Base-by-base conservation (phyloP, 106 monocot species). In the Hemerocallis citrina region DNA sequence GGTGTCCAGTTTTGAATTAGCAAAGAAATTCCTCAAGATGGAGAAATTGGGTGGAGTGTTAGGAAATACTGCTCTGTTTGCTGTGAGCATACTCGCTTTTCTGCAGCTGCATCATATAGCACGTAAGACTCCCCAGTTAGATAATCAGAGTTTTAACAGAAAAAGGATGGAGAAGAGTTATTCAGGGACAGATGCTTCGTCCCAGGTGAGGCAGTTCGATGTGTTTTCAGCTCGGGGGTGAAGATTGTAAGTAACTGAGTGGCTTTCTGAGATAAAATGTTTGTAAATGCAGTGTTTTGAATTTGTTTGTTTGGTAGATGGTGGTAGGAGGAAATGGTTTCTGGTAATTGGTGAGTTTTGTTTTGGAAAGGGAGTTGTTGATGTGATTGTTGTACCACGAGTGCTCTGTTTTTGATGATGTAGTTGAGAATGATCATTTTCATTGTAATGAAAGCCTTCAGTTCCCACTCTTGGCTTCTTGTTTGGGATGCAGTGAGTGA, bases 51-150 rank as follows among this genome's bases (percentile, higher is more conserved):
- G 77, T 12, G 57, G 86, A 45, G 57, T 78, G 12, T 57, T 88
- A 39, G 87, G 91, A 17, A 96, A 85, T 65, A 84, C 96, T 36
- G 61, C 96, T 36, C 23, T 91, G 29, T 87, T 96, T 77, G 74
- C 96, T 38, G 72, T 91, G 49, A 91, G 91, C 64, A 73, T 91
- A 76, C 69, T 96, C 70, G 86, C 84, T 14, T 59, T 96, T 4
- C 66, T 91, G 28, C 81, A 88, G 63, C 48, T 96, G 15, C 86
- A 85, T 52, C 96, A 76, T 51, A 68, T 79, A 20, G 71, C 70
- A 25, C 64, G 67, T 34, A 85, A 63, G 45, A 21, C 68, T 52
- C 41, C 69, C 28, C 34, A 15, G 0, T 10, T 42, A 9, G 47
- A 72, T 20, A 63, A 67, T 52, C 60, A 59, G 48, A 24, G 7